These are phyloP conservation scores for Irpex sp. DNA, from an alignment of 1,284 basidiomycete species.

Conservation along the genomic window DNA sequence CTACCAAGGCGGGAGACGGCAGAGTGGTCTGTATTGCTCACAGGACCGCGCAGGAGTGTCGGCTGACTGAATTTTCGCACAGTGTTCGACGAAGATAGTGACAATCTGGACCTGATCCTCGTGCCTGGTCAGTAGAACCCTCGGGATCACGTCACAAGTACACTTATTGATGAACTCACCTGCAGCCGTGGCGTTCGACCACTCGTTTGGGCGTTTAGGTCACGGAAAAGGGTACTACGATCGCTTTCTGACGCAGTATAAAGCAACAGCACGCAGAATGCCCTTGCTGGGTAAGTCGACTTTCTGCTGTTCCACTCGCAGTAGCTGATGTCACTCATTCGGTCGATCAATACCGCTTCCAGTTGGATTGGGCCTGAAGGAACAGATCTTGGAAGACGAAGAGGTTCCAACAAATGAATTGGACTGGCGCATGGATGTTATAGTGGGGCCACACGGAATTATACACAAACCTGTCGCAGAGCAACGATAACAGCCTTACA, in stretches of 20 bases:
- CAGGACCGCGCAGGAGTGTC: background rate
- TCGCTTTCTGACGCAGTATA: slow-evolving; percentile 59
- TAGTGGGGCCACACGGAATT: slow-evolving; percentile 53
- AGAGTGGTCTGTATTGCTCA: slow-evolving; percentile 41
- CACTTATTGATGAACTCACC: slow-evolving; percentile 1
- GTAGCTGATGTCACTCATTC: background rate
- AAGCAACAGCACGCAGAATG: slow-evolving; percentile 19
- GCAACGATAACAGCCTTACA: background rate
- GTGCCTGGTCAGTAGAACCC: slow-evolving; percentile 52
- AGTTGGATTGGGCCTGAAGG: slow-evolving; percentile 65
- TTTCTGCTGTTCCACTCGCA: background rate
- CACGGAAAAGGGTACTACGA: slow-evolving; percentile 84
- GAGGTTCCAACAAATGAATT: slow-evolving; percentile 53
- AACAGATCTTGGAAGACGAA: slow-evolving; percentile 57
- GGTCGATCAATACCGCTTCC: slow-evolving; percentile 5
- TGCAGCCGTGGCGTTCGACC: slow-evolving; percentile 74
- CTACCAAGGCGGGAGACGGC: slow-evolving; percentile 40
- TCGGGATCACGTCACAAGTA: slow-evolving; percentile 5
- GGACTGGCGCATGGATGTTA: slow-evolving; percentile 68
- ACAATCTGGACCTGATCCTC: slow-evolving; percentile 60
- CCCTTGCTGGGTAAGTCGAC: slow-evolving; percentile 52
- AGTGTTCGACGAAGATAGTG: slow-evolving; percentile 40
- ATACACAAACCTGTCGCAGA: background rate
- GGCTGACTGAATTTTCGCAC: slow-evolving; percentile 4
- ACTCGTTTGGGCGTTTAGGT: slow-evolving; percentile 63